A percentile compares a stretch with the other conserved stretches of the same genome.
Evolutionary conservation across 208 protist genomes (phyloP).

Genomic region (Leishmania tarentolae): DNA sequence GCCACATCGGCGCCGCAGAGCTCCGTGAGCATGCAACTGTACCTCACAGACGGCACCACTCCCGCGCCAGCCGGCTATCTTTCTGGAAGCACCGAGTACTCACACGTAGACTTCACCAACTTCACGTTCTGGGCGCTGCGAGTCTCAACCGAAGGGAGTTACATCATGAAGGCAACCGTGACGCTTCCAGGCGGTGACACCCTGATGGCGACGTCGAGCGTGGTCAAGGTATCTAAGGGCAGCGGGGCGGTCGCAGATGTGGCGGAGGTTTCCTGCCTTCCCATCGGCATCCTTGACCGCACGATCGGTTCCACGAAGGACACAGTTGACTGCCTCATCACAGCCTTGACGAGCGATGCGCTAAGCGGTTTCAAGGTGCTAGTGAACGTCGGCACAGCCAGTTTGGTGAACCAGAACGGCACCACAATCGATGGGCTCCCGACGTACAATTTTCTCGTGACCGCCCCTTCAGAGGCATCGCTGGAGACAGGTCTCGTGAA

Average conservation of each 20-base stretch:
- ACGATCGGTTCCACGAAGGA: constrained; percentile 5
- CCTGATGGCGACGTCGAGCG: constrained; percentile 43
- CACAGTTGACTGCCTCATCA: constrained; percentile 48
- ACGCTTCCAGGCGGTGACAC: constrained; percentile 45
- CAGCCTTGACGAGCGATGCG: constrained; percentile 23
- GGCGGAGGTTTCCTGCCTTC: constrained; percentile 54
- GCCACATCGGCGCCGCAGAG: constrained; percentile 44
- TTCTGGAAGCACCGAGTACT: constrained; percentile 45
- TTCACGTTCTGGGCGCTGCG: constrained; percentile 66
- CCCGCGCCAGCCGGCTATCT: constrained; percentile 36
- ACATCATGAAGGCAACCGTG: constrained; percentile 64
- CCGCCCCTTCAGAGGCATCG: constrained; percentile 32
- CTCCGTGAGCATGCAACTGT: constrained; percentile 52
- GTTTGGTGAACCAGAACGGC: constrained; percentile 29
- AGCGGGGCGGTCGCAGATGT: constrained; percentile 19
- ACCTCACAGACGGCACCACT: constrained; percentile 36
- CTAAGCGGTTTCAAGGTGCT: constrained; percentile 53
- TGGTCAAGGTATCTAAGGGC: constrained; percentile 42
- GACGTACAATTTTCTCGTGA: constrained; percentile 66
- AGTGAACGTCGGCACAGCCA: constrained; percentile 57
- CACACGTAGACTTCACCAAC: constrained; percentile 34
- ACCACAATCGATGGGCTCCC: constrained; percentile 32
- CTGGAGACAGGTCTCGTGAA: constrained; percentile 32
- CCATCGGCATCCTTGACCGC: constrained; percentile 49
- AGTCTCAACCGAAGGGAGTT: constrained; percentile 53